Conservation (phyloP, 805 yeast genomes). For the Candida morakotiae region DNA sequence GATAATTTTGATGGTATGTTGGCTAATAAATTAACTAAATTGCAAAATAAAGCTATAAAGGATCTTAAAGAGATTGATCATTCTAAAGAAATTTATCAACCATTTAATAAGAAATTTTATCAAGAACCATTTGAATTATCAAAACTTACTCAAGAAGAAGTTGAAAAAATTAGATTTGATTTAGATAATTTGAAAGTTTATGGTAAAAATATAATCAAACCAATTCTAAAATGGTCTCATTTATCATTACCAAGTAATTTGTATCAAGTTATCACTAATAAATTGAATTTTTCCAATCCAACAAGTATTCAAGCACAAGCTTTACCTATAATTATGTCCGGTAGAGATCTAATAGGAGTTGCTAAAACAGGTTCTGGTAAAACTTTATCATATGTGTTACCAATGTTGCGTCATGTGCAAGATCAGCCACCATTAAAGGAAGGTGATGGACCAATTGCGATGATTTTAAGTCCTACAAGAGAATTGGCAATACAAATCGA, state of each 20-base stretch:
- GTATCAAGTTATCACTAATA: constrained; percentile 47
- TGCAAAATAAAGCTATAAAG: constrained; percentile 48
- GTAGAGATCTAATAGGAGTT: constrained; percentile 85
- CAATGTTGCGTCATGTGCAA: constrained; percentile 77
- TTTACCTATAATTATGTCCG: constrained; percentile 84
- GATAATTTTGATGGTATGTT: constrained; percentile 33
- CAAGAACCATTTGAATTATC: constrained; percentile 52
- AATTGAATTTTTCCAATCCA: constrained; percentile 55
- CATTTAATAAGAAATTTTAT: constrained; percentile 62
- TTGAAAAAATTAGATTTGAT: constrained; percentile 45
- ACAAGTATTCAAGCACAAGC: constrained; percentile 92
- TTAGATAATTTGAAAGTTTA: constrained; percentile 65
- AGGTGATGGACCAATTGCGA: constrained; percentile 70
- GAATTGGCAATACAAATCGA: constrained; percentile 84
- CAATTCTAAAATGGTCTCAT: constrained; percentile 75
- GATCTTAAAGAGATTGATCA: constrained; percentile 48
- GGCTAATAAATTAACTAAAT: constrained; percentile 33
- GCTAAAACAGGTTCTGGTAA: constrained; percentile 98
- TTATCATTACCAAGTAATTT: constrained; percentile 68
- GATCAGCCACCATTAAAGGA: constrained; percentile 55
- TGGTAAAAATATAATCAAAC: constrained; percentile 57
- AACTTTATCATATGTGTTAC: constrained; percentile 82
- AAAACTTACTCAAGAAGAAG: constrained; percentile 49
- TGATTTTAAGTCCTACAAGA: constrained; percentile 86
- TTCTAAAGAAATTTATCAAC: constrained; percentile 40